Evolutionary conservation across 2,329 filamentous ascomycete species (phyloP), one percentile per base, ranked within the genome.

Genomic region (Phialophora expanda): DNA sequence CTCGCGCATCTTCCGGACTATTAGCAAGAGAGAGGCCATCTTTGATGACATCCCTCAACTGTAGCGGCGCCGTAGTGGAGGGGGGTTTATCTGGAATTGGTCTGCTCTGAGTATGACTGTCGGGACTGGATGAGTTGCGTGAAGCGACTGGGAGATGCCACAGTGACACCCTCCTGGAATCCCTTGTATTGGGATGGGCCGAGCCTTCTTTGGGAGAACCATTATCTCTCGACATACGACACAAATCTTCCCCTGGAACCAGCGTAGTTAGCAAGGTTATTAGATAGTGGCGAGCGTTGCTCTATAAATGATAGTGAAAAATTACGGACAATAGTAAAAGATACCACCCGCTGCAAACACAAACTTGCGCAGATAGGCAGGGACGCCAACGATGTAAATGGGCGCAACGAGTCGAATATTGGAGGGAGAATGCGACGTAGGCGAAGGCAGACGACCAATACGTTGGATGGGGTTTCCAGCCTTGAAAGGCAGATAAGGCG

Each of bases 181-280:
- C 61, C 59, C 66, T 59, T 6, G 54, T 17, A 56, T 56, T 61
- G 48, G 62, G 28, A 56, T 51, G 56, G 56, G 65, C 53, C 46
- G 65, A 56, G 62, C 65, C 63, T 66, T 64, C 61, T 55, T 67
- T 54, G 46, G 56, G 53, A 30, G 65, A 54, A 46, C 62, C 67
- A 67, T 69, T 69, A 62, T 61, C 67, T 48, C 60, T 67, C 62
- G 67, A 69, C 67, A 69, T 69, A 69, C 67, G 67, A 69, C 60
- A 57, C 34, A 57, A 56, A 12, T 32, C 46, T 54, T 61, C 46
- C 34, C 55, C 67, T 69, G 53, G 12, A 30, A 28, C 51, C 11
- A 6, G 28, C 20, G 44, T 28, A 17, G 56, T 69, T 61, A 69
- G 66, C 41, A 61, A 26, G 24, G 41, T 44, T 26, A 7, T 44